Conservation (phyloP, 75 land plant species). For the Gnetum montanum region DNA sequence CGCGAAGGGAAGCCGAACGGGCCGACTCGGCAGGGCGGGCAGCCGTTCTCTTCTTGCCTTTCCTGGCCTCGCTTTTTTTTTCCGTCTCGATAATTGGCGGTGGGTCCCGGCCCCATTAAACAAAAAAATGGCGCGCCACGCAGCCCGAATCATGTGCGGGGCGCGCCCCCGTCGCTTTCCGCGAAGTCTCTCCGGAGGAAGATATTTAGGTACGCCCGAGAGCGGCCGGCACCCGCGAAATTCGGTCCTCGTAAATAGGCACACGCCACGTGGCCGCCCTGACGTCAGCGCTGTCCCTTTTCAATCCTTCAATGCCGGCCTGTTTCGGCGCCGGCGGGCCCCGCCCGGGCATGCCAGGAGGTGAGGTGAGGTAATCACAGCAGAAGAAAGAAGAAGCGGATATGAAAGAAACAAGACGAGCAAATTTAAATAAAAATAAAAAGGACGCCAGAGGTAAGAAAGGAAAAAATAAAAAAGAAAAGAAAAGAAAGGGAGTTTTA, state of each 20-base stretch:
- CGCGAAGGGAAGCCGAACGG: neutral
- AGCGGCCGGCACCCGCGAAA: conserved; percentile 8
- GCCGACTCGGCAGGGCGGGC: neutral
- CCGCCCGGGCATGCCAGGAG: neutral
- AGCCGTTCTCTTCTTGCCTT: too few species aligned
- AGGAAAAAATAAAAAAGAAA: too few species aligned
- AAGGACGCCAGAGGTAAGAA: too few species aligned
- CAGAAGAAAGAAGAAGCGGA: too few species aligned
- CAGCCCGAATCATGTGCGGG: conserved; percentile 8
- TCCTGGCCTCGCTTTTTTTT: too few species aligned
- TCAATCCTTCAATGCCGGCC: conserved; percentile 8
- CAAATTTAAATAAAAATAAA: too few species aligned
- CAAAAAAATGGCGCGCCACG: neutral
- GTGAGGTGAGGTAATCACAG: too few species aligned
- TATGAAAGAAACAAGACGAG: too few species aligned
- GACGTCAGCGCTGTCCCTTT: conserved; percentile 4
- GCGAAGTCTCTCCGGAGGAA: too few species aligned
- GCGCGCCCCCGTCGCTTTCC: too few species aligned
- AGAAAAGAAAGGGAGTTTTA: too few species aligned
- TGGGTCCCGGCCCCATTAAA: neutral
- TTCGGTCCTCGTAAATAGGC: neutral
- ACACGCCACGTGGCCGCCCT: neutral
- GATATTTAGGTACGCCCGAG: too few species aligned
- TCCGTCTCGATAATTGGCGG: neutral
- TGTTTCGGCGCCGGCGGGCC: conserved; percentile 4